phyloP scores from a whole-genome alignment of 2,329 filamentous ascomycete genomes.

The Chaetomium sp. region DNA sequence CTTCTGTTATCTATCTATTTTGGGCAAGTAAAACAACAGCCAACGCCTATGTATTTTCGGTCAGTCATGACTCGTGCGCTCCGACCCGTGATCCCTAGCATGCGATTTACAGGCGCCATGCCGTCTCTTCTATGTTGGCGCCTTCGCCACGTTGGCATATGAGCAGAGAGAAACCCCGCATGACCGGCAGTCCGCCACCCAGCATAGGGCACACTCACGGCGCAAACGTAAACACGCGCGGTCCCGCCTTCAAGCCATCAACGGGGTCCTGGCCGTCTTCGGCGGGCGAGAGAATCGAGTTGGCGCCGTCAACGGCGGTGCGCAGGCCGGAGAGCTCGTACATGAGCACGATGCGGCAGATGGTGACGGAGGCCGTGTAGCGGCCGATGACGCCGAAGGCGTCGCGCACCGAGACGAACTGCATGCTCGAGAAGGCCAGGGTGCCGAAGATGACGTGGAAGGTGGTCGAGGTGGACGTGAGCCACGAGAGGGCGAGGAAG shows the following conservation, averaged over 20 bases:
- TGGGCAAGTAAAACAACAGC: neutral
- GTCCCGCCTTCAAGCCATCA: conserved; percentile 1
- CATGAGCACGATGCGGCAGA: conserved; percentile 35
- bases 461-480: conserved; percentile 30
- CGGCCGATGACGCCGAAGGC: conserved; percentile 34
- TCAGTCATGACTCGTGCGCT: neutral
- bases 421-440: conserved; percentile 35
- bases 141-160: too few species aligned
- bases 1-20: neutral
- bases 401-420: conserved; percentile 34
- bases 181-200: neutral
- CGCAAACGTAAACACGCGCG: conserved; percentile 16
- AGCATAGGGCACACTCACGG: neutral
- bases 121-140: neutral
- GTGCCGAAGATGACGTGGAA: conserved; percentile 38
- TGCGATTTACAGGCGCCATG: neutral
- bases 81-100: neutral
- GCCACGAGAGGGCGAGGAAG: conserved; percentile 27
- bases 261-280: conserved; percentile 14
- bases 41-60: neutral
- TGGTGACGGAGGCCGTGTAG: conserved; percentile 33
- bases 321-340: conserved; percentile 35
- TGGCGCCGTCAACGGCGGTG: neutral
- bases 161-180: too few species aligned
- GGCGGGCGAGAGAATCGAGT: neutral